A percentile compares a stretch with the other conserved stretches of the same genome.
Evolutionary conservation across 83 land plant species (phyloP).

Genomic region (Picea abies): DNA sequence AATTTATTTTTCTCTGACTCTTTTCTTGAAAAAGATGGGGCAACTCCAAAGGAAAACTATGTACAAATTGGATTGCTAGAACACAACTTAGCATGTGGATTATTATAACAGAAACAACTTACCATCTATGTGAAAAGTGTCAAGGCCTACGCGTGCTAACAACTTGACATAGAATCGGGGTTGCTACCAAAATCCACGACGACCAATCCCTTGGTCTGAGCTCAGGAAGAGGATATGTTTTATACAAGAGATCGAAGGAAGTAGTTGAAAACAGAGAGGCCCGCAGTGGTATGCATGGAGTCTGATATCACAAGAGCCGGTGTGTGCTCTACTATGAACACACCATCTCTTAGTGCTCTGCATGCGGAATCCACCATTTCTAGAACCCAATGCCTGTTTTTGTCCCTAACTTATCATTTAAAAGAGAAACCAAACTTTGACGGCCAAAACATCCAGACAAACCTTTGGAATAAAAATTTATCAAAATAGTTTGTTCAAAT

Average conservation of each 20-base stretch:
- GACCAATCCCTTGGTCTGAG: slow-evolving; percentile 75
- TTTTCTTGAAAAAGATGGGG: too few species aligned
- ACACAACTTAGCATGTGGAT: too few species aligned
- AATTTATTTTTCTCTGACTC: too few species aligned
- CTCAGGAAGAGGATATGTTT: slow-evolving; percentile 42
- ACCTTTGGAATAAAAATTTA: too few species aligned
- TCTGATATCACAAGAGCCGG: slow-evolving; percentile 69
- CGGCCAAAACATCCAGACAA: too few species aligned
- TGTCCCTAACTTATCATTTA: too few species aligned
- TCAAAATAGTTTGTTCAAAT: too few species aligned
- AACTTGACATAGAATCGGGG: slow-evolving; percentile 55
- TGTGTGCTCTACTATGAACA: slow-evolving; percentile 67
- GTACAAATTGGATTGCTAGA: too few species aligned
- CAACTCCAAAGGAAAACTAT: too few species aligned
- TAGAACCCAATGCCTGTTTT: neutral
- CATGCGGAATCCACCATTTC: slow-evolving; percentile 63
- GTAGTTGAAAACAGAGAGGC: slow-evolving; percentile 41
- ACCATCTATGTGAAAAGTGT: neutral
- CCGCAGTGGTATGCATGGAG: slow-evolving; percentile 36
- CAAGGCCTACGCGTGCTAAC: slow-evolving; percentile 30
- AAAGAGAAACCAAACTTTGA: too few species aligned
- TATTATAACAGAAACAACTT: too few species aligned
- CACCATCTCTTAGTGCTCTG: slow-evolving; percentile 72
- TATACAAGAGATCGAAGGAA: slow-evolving; percentile 48
- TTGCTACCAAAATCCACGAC: slow-evolving; percentile 57